Percentiles rank a stretch among this genome's conserved stretches.
Conservation (phyloP, 371 early-diverging fungal genomes). For the Mucor sp. region DNA sequence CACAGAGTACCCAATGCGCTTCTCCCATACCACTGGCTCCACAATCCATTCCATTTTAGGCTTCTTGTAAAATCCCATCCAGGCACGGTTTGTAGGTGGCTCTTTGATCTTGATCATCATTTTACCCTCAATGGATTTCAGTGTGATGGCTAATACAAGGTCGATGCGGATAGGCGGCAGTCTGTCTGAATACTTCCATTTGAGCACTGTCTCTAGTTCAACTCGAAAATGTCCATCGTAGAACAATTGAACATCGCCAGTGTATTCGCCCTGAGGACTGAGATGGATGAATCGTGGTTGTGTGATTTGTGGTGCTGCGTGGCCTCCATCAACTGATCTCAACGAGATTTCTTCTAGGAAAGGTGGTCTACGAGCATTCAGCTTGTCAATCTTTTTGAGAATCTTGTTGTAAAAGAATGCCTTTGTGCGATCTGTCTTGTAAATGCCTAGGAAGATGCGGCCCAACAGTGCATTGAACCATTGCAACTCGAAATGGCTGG, state of each 20-base stretch:
- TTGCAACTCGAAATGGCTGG: conserved; percentile 58
- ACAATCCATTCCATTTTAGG: conserved; percentile 79
- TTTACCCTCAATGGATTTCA: conserved; percentile 70
- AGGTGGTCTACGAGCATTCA: conserved; percentile 68
- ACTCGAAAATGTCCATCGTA: conserved; percentile 78
- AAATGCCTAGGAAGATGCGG: conserved; percentile 73
- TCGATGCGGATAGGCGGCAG: conserved; percentile 73
- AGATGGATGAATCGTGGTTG: conserved; percentile 72
- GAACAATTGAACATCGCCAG: conserved; percentile 71
- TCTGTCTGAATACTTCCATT: conserved; percentile 40
- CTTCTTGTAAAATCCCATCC: conserved; percentile 85
- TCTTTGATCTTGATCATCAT: conserved; percentile 80
- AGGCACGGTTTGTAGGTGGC: conserved; percentile 83
- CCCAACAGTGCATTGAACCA: conserved; percentile 93
- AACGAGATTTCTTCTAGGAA: conserved; percentile 83
- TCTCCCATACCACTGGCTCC: conserved; percentile 85
- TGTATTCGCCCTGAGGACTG: conserved; percentile 70
- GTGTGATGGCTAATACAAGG: conserved; percentile 75
- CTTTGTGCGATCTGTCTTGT: conserved; percentile 64
- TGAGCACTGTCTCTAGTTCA: conserved; percentile 68
- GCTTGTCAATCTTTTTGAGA: conserved; percentile 59
- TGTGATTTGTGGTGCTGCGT: conserved; percentile 80
- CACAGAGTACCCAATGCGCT: conserved; percentile 74
- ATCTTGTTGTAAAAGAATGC: conserved; percentile 67
- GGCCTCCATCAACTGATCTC: conserved; percentile 74